Base-by-base conservation (phyloP, 176 grass and related monocot species). In the Rhynchospora breviuscula region DNA sequence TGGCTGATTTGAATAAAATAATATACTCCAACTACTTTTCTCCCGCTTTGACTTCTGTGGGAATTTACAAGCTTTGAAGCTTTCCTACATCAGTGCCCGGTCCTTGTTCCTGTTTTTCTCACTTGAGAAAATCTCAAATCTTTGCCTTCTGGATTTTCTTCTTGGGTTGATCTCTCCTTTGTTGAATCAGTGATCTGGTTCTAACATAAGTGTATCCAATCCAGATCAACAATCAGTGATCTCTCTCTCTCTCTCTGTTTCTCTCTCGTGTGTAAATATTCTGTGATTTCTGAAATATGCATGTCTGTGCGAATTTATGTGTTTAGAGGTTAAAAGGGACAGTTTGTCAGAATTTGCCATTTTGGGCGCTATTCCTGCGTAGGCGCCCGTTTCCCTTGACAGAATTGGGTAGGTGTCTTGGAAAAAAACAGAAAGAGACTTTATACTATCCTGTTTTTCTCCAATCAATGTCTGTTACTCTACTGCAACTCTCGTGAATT, bases 371-470 rank as follows among this genome's bases (percentile, higher is more conserved):
- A 64, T 47, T 81, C n/a, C 18, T 59, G 57, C 17, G 58, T 81
- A 64, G 79, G 79, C 59, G 31, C 19, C 44, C 31, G 26, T 25
- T 67, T 63, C 80, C 79, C 8, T 59, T 11, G 60, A 51, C 26
- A 82, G 80, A 82, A 82, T 82, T 82, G 60, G 63, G 80, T 49
- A 48, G 60, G 43, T 68, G 21, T 63, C 26, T 40, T 66, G 43
- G 80, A 66, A 82, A 68, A 59, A 82, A 62, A 82, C 80, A 82
- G 80, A 82, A 68, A 82, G 22, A 82, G 62, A 68, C 80, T 82
- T 66, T 82, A 63, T 82, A 67, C 62, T 67, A 31, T 59, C 21
- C n/a, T 65, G 21, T 67, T 65, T 67, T 67, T 67, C 43, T 53
- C 47, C 60, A 82, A 82, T 68, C 21, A 54, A 67, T 66, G 63